Conservation (phyloP, 768 basidiomycete species). For the Polyporus arcularius region DNA sequence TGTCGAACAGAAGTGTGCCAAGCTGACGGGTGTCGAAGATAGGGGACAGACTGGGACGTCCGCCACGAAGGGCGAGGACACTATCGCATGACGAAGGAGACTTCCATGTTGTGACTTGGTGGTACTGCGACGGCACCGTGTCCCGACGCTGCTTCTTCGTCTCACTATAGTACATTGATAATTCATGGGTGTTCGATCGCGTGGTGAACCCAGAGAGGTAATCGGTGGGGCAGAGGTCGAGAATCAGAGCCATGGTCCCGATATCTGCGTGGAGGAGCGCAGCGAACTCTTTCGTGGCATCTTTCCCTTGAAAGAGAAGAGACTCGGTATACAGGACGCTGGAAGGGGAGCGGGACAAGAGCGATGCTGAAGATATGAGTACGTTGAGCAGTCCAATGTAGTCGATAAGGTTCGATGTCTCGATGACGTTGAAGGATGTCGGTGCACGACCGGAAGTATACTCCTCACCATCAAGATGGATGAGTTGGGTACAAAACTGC, state of each 20-base stretch:
- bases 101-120: conserved; percentile 44
- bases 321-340: conserved; percentile 45
- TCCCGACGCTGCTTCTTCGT: not conserved
- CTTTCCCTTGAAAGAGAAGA: conserved; percentile 32
- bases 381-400: conserved; percentile 49
- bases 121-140: conserved; percentile 30
- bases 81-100: conserved; percentile 25
- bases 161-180: conserved; percentile 14
- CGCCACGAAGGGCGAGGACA: not conserved
- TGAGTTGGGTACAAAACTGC: conserved; percentile 36
- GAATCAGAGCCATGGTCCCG: conserved; percentile 40
- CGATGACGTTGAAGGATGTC: conserved; percentile 44
- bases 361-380: conserved; percentile 38
- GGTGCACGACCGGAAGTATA: conserved; percentile 35
- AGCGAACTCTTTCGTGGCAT: conserved; percentile 34
- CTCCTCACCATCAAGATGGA: conserved; percentile 35
- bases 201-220: conserved; percentile 43
- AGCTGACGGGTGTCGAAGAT: conserved; percentile 36
- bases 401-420: conserved; percentile 53
- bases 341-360: conserved; percentile 33
- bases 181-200: conserved; percentile 43
- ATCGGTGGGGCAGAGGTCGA: conserved; percentile 42
- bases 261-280: conserved; percentile 40
- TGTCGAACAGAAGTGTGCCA: conserved; percentile 38
- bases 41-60: conserved; percentile 5